Evolutionary conservation across 2,329 filamentous ascomycete genomes (phyloP), one percentile per base, ranked within the genome.

Genomic region (Tolypocladium nubicola): DNA sequence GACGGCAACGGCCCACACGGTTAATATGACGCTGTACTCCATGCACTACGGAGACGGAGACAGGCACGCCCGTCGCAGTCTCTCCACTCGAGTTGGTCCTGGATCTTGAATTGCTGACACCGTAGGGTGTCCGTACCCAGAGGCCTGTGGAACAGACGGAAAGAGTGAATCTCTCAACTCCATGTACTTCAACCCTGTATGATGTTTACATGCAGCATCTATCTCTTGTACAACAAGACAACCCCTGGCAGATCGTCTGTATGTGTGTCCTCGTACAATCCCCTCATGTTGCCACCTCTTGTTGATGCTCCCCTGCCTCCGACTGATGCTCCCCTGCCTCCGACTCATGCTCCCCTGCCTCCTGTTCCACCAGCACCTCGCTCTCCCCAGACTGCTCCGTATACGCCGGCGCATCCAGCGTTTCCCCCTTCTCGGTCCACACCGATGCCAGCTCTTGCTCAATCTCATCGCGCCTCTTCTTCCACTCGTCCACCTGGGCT

Each of bases 401-500:
- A 58, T 79, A 81, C 23, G 73, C 68, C 19, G 80, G 79, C n/a
- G 78, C 75, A 19, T 73, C 73, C 50, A 82, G 66, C 26, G 70
- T 67, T 38, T 79, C 79, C 30, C 75, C 79, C 49, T 77, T 72
- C 53, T 82, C 79, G 4, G 80, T 79, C 82, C 81, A 84, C 43
- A 85, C 82, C 62, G 79, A 75, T 33, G 77, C 84, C 58, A 99
- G 75, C 74, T 99, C 93, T 49, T 74, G 73, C 66, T 97, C 91
- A 65, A 99, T 95, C 70, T 91, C 88, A 54, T 84, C 80, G 40
- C 85, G 83, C 54, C 94, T 81, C 62, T 75, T 74, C 76, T 93
- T 90, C 90, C 90, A 95, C 64, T 85, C 81, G 56, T 93, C 88
- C 0, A 97, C 93, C 71, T 90, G 86, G 13, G 84, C 80, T 9